These are phyloP conservation scores for Fraxinus angustifolia DNA, from an alignment of 305 asterid species.

Conservation along the genomic window DNA sequence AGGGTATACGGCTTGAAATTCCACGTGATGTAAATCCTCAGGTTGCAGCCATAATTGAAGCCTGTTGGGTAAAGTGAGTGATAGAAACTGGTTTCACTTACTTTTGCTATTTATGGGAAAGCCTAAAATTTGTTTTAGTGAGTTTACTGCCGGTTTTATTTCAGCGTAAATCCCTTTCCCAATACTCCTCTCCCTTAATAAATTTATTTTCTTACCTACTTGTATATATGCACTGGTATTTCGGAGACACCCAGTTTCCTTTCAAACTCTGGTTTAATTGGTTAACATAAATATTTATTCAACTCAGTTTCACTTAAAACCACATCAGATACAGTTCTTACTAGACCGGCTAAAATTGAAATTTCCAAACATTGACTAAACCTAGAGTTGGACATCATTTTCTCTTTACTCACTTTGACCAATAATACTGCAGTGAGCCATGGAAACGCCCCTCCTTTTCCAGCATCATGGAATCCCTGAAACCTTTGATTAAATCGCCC, in stretches of 20 bases:
- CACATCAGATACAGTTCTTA: not conserved
- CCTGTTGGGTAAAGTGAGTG: constrained; percentile 18
- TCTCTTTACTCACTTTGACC: constrained; percentile 13
- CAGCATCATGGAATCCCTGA: constrained; percentile 50
- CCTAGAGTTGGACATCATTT: not conserved
- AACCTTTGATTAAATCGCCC: constrained; percentile 35
- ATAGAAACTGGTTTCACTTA: not conserved
- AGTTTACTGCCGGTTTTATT: not conserved
- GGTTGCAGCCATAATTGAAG: constrained; percentile 16
- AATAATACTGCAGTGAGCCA: constrained; percentile 46
- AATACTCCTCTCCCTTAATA: not conserved
- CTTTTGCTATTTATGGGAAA: not conserved
- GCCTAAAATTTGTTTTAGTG: not conserved
- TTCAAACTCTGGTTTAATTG: not conserved
- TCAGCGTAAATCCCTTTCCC: not conserved
- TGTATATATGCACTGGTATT: not conserved
- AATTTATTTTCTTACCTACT: not conserved
- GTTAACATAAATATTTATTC: not conserved
- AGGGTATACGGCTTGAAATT: constrained; percentile 9
- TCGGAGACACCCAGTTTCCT: not conserved
- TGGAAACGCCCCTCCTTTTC: constrained; percentile 56
- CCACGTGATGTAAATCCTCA: constrained; percentile 14
- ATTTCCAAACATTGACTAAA: constrained; percentile 12
- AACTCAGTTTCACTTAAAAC: not conserved
- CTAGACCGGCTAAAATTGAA: not conserved